These are phyloP conservation scores for Microdochium paspali DNA, from an alignment of 2,329 filamentous ascomycete genomes.

Conservation along the genomic window DNA sequence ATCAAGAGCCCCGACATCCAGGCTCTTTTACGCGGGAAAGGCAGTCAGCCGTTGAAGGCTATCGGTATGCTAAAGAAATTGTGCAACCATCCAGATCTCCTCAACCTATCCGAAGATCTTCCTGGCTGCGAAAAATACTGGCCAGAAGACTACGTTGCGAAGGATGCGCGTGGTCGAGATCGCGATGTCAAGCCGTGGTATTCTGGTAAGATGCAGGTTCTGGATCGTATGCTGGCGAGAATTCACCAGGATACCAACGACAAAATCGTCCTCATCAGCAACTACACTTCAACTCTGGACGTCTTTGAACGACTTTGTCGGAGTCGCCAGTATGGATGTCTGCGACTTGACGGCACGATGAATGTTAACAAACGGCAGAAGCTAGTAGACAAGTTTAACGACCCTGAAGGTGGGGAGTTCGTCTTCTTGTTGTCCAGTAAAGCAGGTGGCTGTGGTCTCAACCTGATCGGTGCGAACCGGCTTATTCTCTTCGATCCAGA, in stretches of 20 bases:
- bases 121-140: constrained; percentile 76
- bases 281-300: constrained; percentile 94
- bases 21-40: constrained; percentile 82
- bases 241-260: constrained; percentile 96
- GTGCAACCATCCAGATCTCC: constrained; percentile 92
- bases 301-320: constrained; percentile 89
- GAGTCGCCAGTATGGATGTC: constrained; percentile 69
- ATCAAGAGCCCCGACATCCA: constrained; percentile 93
- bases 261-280: constrained; percentile 98
- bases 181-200: constrained; percentile 92
- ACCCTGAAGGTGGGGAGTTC: constrained; percentile 82
- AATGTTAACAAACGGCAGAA: constrained; percentile 96
- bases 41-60: constrained; percentile 90
- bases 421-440: constrained; percentile 96
- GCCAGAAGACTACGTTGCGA: constrained; percentile 81
- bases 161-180: constrained; percentile 79
- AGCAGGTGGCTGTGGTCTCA: constrained; percentile 86
- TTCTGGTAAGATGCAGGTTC: constrained; percentile 94
- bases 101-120: constrained; percentile 73
- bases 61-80: constrained; percentile 97
- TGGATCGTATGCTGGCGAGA: constrained; percentile 94
- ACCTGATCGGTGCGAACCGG: constrained; percentile 71
- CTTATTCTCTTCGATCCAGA: constrained; percentile 90
- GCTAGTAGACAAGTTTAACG: constrained; percentile 94
- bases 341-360: constrained; percentile 95